phyloP scores from a whole-genome alignment of 176 grass and related monocot species.

The Alloteropsis semialata region DNA sequence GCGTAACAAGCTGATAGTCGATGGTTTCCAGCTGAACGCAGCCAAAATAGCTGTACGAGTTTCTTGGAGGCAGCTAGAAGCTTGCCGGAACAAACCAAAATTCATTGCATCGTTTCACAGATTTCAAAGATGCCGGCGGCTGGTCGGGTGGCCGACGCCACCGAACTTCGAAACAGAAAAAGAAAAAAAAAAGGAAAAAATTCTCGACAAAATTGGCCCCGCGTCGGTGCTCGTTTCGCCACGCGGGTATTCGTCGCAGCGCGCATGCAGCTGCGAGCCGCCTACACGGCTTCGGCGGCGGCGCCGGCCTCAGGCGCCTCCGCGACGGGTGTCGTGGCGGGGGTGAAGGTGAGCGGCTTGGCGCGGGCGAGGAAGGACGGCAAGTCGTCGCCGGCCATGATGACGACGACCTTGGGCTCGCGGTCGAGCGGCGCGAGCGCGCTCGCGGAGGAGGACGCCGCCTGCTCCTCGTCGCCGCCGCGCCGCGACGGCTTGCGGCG shows the following conservation, averaged over 20 bases:
- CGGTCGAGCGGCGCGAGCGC: constrained; percentile 33
- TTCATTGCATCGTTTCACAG: neutral
- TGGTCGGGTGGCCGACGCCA: neutral
- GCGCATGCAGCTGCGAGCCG: neutral
- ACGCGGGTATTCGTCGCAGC: neutral
- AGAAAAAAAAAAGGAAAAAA: neutral
- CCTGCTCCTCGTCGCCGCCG: neutral
- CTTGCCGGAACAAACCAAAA: constrained; percentile 9
- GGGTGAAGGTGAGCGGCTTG: constrained; percentile 4
- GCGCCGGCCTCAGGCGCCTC: neutral
- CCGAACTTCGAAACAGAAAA: neutral
- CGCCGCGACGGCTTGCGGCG: neutral
- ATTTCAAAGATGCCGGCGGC: neutral
- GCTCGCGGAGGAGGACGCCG: neutral
- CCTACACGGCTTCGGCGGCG: neutral
- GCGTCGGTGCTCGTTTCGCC: neutral
- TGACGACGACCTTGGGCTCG: constrained; percentile 43
- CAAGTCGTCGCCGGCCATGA: constrained; percentile 38
- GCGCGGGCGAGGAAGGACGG: constrained; percentile 45
- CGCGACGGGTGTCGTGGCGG: neutral
- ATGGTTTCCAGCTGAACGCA: neutral
- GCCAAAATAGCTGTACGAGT: neutral
- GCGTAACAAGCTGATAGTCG: too few species aligned
- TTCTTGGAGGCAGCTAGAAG: neutral
- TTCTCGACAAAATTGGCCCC: neutral